Conservation (phyloP, 140 eudicot species). For the Flaveria floridana region DNA sequence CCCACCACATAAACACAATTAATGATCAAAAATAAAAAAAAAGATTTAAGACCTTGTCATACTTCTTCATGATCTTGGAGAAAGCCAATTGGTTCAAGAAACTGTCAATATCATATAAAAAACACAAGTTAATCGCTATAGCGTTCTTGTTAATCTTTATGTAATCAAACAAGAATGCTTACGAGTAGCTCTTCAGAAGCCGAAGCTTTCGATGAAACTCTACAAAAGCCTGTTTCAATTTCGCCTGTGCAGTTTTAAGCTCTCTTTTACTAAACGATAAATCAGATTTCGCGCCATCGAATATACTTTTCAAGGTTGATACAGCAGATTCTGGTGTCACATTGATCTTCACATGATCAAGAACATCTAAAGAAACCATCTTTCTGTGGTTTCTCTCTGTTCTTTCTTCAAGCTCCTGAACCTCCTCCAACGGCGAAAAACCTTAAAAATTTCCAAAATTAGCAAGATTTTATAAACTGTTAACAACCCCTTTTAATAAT, state of each 20-base stretch:
- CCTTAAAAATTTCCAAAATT: conserved; percentile 17
- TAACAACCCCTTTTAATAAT: background rate
- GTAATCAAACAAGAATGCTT: conserved; percentile 16
- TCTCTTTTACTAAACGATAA: conserved; percentile 48
- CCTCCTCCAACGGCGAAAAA: conserved; percentile 36
- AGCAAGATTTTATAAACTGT: background rate
- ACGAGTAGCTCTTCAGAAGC: conserved; percentile 64
- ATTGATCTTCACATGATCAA: conserved; percentile 57
- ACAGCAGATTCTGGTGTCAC: conserved; percentile 49
- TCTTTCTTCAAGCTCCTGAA: conserved; percentile 42
- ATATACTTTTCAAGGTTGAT: conserved; percentile 45
- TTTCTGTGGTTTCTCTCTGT: conserved; percentile 7
- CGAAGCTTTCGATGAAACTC: conserved; percentile 62
- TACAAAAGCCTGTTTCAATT: conserved; percentile 50
- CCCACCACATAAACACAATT: background rate
- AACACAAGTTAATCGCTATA: background rate
- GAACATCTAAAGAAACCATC: conserved; percentile 39
- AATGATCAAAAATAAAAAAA: background rate
- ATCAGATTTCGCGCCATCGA: conserved; percentile 36
- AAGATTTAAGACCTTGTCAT: conserved; percentile 52
- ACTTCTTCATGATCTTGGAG: conserved; percentile 81
- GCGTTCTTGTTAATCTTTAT: background rate
- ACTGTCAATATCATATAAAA: conserved; percentile 33
- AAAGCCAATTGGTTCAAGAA: conserved; percentile 67
- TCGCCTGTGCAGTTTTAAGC: conserved; percentile 42